These are phyloP conservation scores for Backusella macrospora DNA, from an alignment of 192 early-diverging fungal species.

Conservation along the genomic window DNA sequence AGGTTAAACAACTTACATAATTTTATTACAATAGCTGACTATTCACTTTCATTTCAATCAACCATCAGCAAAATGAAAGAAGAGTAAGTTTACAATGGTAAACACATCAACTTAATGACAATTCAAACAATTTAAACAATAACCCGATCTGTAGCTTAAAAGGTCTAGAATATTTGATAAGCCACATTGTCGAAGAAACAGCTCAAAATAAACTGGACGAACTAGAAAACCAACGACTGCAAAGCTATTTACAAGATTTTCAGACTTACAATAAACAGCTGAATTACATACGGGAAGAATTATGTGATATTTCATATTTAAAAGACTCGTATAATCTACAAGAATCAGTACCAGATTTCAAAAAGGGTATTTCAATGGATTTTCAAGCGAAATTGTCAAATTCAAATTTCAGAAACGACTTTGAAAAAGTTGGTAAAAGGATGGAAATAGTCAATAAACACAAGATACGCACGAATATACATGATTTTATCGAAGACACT, in stretches of 20 bases:
- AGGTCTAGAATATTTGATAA: background rate
- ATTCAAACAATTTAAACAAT: background rate
- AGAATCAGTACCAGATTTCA: background rate
- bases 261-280: background rate
- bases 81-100: background rate
- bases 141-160: background rate
- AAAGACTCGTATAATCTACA: background rate
- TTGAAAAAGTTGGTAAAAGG: background rate
- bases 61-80: background rate
- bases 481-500: background rate
- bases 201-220: background rate
- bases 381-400: background rate
- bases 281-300: background rate
- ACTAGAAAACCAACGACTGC: background rate
- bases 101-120: background rate
- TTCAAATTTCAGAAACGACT: background rate
- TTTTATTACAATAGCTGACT: background rate
- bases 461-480: background rate
- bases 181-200: background rate
- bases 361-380: background rate
- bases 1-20: background rate
- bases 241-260: background rate
- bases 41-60: background rate
- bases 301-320: background rate
- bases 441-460: background rate